These are phyloP conservation scores for Macrolepiota dolichaula DNA, from an alignment of 768 basidiomycete species.

Conservation along the genomic window DNA sequence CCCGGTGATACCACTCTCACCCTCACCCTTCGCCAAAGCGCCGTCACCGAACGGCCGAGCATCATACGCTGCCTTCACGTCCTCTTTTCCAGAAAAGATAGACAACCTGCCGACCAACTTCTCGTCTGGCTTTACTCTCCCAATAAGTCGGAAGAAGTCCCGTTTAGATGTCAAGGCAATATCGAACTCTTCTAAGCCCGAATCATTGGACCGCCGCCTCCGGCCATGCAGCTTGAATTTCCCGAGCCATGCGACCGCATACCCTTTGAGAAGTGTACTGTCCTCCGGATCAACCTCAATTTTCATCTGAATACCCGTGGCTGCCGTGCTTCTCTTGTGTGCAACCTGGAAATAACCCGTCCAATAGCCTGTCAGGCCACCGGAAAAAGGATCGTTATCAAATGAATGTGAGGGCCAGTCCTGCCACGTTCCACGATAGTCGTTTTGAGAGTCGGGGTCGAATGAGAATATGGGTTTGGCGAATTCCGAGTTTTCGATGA, in stretches of 20 bases:
- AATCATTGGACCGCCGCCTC: background rate
- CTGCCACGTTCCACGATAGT: background rate
- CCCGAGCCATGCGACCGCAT: background rate
- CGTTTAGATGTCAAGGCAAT: background rate
- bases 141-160: background rate
- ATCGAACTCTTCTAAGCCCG: background rate
- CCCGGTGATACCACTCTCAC: too few relatives aligned
- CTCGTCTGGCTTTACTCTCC: background rate
- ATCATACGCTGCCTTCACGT: background rate
- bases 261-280: background rate
- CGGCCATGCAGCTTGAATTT: background rate
- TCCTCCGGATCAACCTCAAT: background rate
- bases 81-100: background rate
- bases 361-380: background rate
- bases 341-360: background rate
- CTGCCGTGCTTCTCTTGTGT: too few relatives aligned
- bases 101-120: background rate
- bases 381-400: background rate
- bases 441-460: background rate
- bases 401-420: constrained; percentile 3
- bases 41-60: background rate
- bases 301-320: background rate
- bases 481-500: background rate
- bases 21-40: background rate
- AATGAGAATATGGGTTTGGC: background rate